Conservation (phyloP, 192 early-diverging fungal species). For the Podila verticillata region DNA sequence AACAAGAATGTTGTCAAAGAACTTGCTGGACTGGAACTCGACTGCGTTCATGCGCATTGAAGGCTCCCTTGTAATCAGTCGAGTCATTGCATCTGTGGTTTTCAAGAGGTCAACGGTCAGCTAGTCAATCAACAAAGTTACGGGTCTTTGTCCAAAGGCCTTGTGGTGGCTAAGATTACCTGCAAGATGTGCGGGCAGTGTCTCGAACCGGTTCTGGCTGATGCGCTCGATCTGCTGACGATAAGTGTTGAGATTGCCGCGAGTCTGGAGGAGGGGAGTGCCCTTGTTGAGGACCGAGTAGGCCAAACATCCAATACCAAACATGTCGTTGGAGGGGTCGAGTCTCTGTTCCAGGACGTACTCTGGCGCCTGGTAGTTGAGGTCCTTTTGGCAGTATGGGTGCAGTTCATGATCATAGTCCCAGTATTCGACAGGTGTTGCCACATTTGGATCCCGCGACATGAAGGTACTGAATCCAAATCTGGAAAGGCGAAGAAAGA, state of each 20-base stretch:
- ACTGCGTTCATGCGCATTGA: conserved; percentile 64
- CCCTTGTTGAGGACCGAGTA: conserved; percentile 78
- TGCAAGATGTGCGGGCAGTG: conserved; percentile 66
- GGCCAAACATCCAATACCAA: conserved; percentile 82
- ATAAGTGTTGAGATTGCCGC: conserved; percentile 73
- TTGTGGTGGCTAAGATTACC: conserved; percentile 15
- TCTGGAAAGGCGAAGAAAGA: conserved; percentile 27
- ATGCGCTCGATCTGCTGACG: conserved; percentile 62
- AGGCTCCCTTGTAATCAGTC: conserved; percentile 64
- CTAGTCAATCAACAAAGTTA: not conserved
- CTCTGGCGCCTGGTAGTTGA: conserved; percentile 71
- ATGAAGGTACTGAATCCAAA: conserved; percentile 73
- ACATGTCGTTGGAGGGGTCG: conserved; percentile 73
- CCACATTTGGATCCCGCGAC: conserved; percentile 49
- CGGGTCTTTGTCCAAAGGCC: not conserved
- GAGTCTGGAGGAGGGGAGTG: conserved; percentile 66
- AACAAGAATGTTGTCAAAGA: conserved; percentile 84
- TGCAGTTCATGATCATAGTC: conserved; percentile 71
- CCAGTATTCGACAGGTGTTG: conserved; percentile 44
- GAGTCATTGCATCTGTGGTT: conserved; percentile 55
- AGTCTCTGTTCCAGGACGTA: conserved; percentile 67
- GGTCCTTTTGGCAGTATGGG: conserved; percentile 63
- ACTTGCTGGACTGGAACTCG: conserved; percentile 73
- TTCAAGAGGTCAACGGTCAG: no score
- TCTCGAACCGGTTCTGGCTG: conserved; percentile 34